Evolutionary conservation across 2,329 filamentous ascomycete genomes (phyloP).

Genomic region (Colletotrichum coccodes): DNA sequence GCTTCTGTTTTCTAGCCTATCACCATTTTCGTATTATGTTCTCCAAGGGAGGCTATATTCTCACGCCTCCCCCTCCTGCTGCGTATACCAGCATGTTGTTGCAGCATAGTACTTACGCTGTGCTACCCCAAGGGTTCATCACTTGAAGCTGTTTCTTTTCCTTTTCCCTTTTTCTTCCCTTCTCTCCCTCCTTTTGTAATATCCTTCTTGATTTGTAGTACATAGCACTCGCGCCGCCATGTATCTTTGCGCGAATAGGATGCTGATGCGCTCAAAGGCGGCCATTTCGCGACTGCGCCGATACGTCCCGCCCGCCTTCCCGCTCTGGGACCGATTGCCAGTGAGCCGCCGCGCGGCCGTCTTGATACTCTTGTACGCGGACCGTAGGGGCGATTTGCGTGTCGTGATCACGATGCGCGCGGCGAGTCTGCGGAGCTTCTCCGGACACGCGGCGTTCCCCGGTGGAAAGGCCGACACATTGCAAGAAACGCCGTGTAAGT

Average conservation of each 20-base stretch:
- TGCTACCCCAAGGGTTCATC: background rate
- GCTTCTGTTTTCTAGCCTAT: background rate
- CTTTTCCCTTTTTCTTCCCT: background rate
- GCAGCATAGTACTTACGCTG: background rate
- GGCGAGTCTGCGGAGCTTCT: constrained; percentile 71
- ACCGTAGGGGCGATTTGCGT: constrained; percentile 80
- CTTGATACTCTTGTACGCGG: constrained; percentile 87
- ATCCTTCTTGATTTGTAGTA: constrained; percentile 8
- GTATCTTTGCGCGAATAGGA: constrained; percentile 32
- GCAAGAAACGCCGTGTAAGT: constrained; percentile 69
- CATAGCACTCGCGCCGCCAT: constrained; percentile 30
- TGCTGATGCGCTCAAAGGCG: constrained; percentile 51
- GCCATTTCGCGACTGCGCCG: constrained; percentile 69
- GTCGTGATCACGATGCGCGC: constrained; percentile 77
- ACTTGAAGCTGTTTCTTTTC: background rate
- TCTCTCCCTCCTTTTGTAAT: background rate
- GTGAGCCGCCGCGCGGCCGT: constrained; percentile 83
- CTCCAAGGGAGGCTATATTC: constrained; percentile 4
- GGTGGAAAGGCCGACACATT: constrained; percentile 76
- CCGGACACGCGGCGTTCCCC: constrained; percentile 89
- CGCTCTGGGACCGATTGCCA: constrained; percentile 70
- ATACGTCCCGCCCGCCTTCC: constrained; percentile 69
- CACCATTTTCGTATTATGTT: background rate
- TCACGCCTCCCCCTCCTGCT: constrained; percentile 1
- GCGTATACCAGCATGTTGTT: background rate